Conservation (phyloP, 805 yeast genomes). For the Candida caryicola region DNA sequence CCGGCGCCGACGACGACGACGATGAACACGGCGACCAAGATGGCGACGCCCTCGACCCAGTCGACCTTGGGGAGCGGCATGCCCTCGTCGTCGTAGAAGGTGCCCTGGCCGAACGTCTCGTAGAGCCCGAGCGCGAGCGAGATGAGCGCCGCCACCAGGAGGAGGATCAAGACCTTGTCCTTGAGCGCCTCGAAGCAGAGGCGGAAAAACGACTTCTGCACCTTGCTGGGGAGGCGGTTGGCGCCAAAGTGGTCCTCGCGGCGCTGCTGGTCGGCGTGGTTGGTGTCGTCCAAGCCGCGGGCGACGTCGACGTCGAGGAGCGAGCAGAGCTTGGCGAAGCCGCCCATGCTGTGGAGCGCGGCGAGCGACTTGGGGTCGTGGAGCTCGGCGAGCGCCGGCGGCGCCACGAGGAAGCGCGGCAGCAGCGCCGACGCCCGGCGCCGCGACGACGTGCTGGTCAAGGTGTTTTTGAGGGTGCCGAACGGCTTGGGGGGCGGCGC, state of each 20-base stretch:
- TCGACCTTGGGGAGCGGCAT: conserved; percentile 77
- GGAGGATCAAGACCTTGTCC: conserved; percentile 83
- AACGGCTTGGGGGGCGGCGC: neutral
- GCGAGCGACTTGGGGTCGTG: conserved; percentile 63
- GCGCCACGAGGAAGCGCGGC: conserved; percentile 11
- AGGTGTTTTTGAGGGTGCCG: conserved; percentile 3
- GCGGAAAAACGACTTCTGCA: conserved; percentile 62
- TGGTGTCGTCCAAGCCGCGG: conserved; percentile 41
- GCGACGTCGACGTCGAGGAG: conserved; percentile 35
- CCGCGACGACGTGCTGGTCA: conserved; percentile 3
- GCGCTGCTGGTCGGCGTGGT: conserved; percentile 25
- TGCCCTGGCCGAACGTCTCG: conserved; percentile 84
- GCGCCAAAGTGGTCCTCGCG: conserved; percentile 59
- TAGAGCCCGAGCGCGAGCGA: conserved; percentile 89
- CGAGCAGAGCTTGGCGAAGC: conserved; percentile 33
- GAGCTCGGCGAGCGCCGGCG: conserved; percentile 40
- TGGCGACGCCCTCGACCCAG: conserved; percentile 99
- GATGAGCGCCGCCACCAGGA: conserved; percentile 82
- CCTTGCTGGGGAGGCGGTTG: conserved; percentile 68
- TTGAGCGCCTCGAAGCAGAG: conserved; percentile 82
- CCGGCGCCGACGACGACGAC: conserved; percentile 92
- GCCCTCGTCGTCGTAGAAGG: conserved; percentile 77
- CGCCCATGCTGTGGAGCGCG: conserved; percentile 44
- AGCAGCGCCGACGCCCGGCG: neutral
- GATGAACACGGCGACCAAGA: conserved; percentile 83